Percentiles rank a stretch among this genome's conserved stretches.
Conservation (phyloP, 208 protist species). For the Trypanosoma scelopori region DNA sequence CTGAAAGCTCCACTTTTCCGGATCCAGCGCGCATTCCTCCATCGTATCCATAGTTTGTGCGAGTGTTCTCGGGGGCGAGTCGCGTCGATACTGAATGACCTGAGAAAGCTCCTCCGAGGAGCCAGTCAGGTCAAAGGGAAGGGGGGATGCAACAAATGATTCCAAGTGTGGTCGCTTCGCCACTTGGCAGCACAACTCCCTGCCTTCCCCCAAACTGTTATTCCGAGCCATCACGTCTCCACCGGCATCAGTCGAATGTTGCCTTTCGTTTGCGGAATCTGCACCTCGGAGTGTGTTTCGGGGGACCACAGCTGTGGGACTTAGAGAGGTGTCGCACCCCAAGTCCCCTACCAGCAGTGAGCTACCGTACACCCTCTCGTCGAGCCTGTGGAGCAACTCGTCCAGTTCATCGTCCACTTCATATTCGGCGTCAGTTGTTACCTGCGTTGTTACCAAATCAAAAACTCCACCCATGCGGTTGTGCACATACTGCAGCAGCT, state of each 20-base stretch:
- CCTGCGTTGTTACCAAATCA: not conserved
- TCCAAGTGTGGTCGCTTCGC: not conserved
- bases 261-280: not conserved
- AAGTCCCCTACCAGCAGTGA: not conserved
- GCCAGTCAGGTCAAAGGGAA: not conserved
- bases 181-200: not conserved
- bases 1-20: constrained; percentile 52
- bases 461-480: not conserved
- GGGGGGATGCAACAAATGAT: not conserved
- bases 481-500: constrained; percentile 11
- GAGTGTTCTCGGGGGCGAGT: not conserved
- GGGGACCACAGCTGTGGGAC: constrained; percentile 2
- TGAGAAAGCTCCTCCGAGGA: constrained; percentile 7
- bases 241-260: not conserved
- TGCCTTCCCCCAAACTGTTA: not conserved
- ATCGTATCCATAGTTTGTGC: not conserved
- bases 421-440: not conserved
- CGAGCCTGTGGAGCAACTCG: constrained; percentile 12
- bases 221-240: not conserved
- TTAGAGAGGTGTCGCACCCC: not conserved
- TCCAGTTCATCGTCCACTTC: constrained; percentile 21
- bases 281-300: constrained; percentile 2
- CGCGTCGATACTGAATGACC: constrained; percentile 25
- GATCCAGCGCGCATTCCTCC: not conserved
- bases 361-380: not conserved